phyloP scores from a whole-genome alignment of 495 filamentous ascomycete species.

The Penicillium ucsense region DNA sequence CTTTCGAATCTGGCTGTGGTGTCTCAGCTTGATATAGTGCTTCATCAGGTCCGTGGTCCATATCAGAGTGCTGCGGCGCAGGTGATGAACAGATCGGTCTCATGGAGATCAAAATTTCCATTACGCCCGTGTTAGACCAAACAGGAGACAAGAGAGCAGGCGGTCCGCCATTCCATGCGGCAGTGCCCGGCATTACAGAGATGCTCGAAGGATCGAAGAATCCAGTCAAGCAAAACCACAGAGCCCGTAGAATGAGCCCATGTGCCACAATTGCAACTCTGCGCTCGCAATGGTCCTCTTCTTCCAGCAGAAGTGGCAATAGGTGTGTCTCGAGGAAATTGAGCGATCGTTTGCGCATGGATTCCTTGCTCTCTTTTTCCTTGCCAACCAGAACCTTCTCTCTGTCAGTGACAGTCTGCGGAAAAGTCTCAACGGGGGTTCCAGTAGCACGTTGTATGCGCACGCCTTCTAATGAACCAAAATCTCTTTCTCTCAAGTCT shows the following conservation, averaged over 20 bases:
- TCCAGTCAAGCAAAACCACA: conserved; percentile 53
- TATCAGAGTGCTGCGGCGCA: neutral
- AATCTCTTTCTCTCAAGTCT: conserved; percentile 19
- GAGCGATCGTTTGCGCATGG: conserved; percentile 53
- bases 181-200: conserved; percentile 3
- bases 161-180: conserved; percentile 3
- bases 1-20: no score
- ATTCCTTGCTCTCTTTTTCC: conserved; percentile 36
- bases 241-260: conserved; percentile 61
- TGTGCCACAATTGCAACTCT: conserved; percentile 65
- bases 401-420: neutral
- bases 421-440: neutral
- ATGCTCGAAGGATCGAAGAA: conserved; percentile 38
- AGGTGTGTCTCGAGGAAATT: conserved; percentile 54
- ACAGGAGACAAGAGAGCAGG: conserved; percentile 20
- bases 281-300: conserved; percentile 6
- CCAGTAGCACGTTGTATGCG: neutral
- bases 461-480: conserved; percentile 17
- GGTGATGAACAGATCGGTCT: neutral
- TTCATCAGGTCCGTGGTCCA: no score
- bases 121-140: conserved; percentile 61
- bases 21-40: no score
- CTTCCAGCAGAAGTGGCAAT: conserved; percentile 40
- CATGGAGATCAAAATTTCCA: conserved; percentile 38
- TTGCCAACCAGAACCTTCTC: neutral